A percentile compares a stretch with the other conserved stretches of the same genome.
These are phyloP conservation scores for Chaetomium fimeti DNA, from an alignment of 495 filamentous ascomycete species.

Conservation along the genomic window DNA sequence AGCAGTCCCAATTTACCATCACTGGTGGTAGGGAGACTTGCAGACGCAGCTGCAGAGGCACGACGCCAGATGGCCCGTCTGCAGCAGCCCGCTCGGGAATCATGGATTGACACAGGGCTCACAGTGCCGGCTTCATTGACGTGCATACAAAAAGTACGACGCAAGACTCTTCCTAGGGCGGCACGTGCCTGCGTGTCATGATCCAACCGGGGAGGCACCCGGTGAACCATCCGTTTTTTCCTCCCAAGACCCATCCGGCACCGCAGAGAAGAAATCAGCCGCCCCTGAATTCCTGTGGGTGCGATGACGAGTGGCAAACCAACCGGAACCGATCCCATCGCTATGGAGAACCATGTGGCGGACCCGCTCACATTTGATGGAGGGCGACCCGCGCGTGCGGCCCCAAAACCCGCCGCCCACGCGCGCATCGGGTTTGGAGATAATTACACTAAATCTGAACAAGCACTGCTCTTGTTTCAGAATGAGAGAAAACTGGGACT, in stretches of 20 bases:
- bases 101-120: neutral
- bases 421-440: neutral
- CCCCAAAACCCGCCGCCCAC: neutral
- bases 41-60: slow-evolving; percentile 1
- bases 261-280: neutral
- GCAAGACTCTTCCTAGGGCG: neutral
- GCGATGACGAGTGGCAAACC: slow-evolving; percentile 3
- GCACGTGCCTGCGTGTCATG: slow-evolving; percentile 1
- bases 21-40: too few species aligned
- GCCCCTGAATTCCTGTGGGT: neutral
- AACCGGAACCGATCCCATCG: slow-evolving; percentile 22
- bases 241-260: neutral
- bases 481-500: too few species aligned
- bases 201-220: neutral
- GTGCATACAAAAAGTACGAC: neutral
- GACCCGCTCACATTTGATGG: slow-evolving; percentile 10
- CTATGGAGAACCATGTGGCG: slow-evolving; percentile 20
- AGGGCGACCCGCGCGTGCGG: neutral
- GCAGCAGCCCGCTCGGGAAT: slow-evolving; percentile 4
- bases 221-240: slow-evolving; percentile 2
- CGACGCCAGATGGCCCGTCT: slow-evolving; percentile 9
- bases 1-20: too few species aligned
- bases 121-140: neutral
- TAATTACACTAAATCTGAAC: neutral
- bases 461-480: too few species aligned